Evolutionary conservation across 306 rosid species (phyloP), one percentile per base, ranked within the genome.

Genomic region (Vigna nakashimae): DNA sequence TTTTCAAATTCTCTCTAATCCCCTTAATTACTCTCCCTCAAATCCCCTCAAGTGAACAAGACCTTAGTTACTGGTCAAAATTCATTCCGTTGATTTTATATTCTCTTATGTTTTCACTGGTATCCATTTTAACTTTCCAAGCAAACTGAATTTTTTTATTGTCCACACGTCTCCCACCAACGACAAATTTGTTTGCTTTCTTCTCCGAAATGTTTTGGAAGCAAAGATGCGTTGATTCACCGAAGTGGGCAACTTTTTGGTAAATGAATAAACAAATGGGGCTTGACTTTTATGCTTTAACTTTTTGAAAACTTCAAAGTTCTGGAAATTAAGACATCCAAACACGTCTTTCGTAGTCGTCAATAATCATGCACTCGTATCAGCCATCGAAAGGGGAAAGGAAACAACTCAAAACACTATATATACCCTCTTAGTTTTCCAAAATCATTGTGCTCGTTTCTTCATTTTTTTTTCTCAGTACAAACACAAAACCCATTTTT

Each of bases 211-310:
- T 52, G 20, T 42, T 53, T 71, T 8, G 73, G 50, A 64, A 65
- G 46, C 38, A 71, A 77, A 64, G 71, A 76, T 70, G 69, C 78
- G 20, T 36, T 46, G 9, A 16, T 43, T 42, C 62, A 55, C 4
- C 2, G 5, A 50, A 56, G 17, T 0, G 32, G 71, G 46, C 45
- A 24, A 45, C 4, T 65, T 66, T 40, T 53, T 8, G n/a, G 38
- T 36, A 60, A 60, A 50, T 6, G 65, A 59, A 62, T 45, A 49
- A 74, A 74, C 65, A 58, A 58, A 74, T 56, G 20, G 49, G 28
- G 52, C 0, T 76, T 76, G 85, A 76, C 85, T 82, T 81, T 16
- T 58, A 69, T 69, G 36, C 56, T 78, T 69, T 38, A 65, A 9
- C 18, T 53, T 26, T 10, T 18, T 40, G 81, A 59, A 77, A 82